Evolutionary conservation across 768 basidiomycete genomes (phyloP).

Genomic region (Cyclocybe cylindracea): DNA sequence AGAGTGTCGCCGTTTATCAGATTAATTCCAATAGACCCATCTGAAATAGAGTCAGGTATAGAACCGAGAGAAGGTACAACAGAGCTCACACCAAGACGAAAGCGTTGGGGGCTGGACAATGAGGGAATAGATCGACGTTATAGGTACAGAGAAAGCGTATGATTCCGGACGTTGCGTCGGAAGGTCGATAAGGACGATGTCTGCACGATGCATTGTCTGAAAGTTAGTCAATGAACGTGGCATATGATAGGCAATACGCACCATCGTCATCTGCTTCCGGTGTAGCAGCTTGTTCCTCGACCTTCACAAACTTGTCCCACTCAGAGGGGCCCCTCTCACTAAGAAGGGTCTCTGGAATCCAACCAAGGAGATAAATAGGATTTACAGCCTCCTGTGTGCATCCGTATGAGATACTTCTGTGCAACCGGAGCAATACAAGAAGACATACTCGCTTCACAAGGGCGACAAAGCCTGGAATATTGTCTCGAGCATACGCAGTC

Average conservation of each 20-base stretch:
- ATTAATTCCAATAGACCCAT: conserved; percentile 88
- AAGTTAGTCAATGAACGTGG: conserved; percentile 4
- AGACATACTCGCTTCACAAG: conserved; percentile 82
- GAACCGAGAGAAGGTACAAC: conserved; percentile 8
- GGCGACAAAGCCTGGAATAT: conserved; percentile 91
- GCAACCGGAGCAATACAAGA: conserved; percentile 6
- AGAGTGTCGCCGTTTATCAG: conserved; percentile 84
- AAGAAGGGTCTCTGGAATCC: conserved; percentile 89
- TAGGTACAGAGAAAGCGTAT: conserved; percentile 93
- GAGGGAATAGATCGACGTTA: conserved; percentile 88
- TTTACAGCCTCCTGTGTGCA: conserved; percentile 66
- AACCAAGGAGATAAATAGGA: conserved; percentile 81
- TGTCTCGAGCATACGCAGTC: conserved; percentile 87
- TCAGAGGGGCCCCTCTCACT: conserved; percentile 82
- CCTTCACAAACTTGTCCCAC: conserved; percentile 87
- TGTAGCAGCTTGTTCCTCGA: conserved; percentile 63
- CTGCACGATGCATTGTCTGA: conserved; percentile 34
- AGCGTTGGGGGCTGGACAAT: conserved; percentile 82
- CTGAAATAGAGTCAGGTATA: conserved; percentile 38
- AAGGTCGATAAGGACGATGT: conserved; percentile 83
- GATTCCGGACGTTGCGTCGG: conserved; percentile 84
- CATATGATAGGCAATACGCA: conserved; percentile 28
- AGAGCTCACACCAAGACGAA: conserved; percentile 74
- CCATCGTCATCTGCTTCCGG: conserved; percentile 74
- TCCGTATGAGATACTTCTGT: neutral